phyloP scores from a whole-genome alignment of 148 eudicot species.

The Vaccinium vitisidaea region DNA sequence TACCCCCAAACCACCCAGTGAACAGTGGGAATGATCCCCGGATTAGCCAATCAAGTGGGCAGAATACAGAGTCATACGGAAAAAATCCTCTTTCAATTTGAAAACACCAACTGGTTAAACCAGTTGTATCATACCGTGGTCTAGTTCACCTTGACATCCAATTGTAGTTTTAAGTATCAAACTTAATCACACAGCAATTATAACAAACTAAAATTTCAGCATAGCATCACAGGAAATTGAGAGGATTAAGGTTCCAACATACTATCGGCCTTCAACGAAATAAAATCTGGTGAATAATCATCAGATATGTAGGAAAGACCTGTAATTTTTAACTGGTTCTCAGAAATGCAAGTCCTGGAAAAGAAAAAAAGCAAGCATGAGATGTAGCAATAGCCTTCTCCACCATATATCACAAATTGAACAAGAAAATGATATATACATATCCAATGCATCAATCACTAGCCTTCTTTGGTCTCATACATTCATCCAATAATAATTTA shows the following conservation, averaged over 20 bases:
- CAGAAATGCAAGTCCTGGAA: neutral
- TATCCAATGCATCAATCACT: neutral
- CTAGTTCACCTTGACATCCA: neutral
- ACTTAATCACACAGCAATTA: neutral
- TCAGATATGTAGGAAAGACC: neutral
- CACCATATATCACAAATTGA: neutral
- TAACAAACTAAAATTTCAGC: neutral
- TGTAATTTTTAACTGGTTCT: neutral
- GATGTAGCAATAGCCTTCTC: neutral
- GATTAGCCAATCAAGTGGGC: neutral
- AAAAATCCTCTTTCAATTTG: neutral
- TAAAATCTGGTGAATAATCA: neutral
- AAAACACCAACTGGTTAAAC: neutral
- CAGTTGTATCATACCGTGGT: neutral
- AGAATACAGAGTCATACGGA: neutral
- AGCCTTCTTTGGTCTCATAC: conserved; percentile 1
- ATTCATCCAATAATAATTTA: conserved; percentile 2
- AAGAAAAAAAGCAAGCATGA: neutral
- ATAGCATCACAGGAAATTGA: neutral
- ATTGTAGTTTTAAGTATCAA: neutral
- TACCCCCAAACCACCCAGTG: too few species aligned
- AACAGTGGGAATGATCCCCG: neutral
- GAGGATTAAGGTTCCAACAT: neutral
- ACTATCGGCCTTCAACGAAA: neutral
- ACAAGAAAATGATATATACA: neutral